These are phyloP conservation scores for Globisporangium alternatum DNA, from an alignment of 352 stramenopile species.

Conservation along the genomic window DNA sequence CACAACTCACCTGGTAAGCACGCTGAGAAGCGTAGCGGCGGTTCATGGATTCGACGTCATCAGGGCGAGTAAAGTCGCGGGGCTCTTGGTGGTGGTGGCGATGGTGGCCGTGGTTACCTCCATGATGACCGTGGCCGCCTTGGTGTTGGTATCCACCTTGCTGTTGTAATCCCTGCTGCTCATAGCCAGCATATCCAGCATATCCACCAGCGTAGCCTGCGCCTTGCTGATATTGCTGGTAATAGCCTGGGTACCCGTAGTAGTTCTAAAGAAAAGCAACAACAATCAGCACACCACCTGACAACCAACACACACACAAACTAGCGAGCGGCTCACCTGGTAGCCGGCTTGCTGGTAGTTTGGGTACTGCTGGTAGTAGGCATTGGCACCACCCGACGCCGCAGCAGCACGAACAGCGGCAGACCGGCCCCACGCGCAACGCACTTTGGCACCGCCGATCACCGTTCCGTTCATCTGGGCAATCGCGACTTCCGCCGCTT, in stretches of 20 bases:
- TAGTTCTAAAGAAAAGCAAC: constrained; percentile 33
- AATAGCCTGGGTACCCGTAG: constrained; percentile 67
- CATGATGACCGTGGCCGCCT: constrained; percentile 26
- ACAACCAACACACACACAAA: not conserved
- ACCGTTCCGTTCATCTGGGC: constrained; percentile 86
- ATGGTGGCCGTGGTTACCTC: constrained; percentile 40
- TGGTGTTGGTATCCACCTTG: constrained; percentile 36
- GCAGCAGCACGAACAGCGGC: constrained; percentile 44
- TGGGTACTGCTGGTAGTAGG: constrained; percentile 55
- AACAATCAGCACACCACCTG: not conserved
- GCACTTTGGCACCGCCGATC: constrained; percentile 77
- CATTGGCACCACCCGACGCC: constrained; percentile 20
- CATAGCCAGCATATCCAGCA: constrained; percentile 47
- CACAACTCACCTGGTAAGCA: constrained; percentile 62
- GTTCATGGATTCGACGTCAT: constrained; percentile 78
- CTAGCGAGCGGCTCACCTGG: constrained; percentile 26
- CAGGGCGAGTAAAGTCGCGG: constrained; percentile 68
- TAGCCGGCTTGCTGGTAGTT: constrained; percentile 34
- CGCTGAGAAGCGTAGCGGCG: constrained; percentile 73
- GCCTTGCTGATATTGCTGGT: constrained; percentile 46
- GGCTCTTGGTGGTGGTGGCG: constrained; percentile 39
- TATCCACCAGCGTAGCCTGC: constrained; percentile 35
- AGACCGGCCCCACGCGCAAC: constrained; percentile 88
- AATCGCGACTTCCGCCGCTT: constrained; percentile 85
- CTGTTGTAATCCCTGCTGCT: constrained; percentile 37